phyloP scores from a whole-genome alignment of 2,329 filamentous ascomycete species.

The Xylariaceae sp. region DNA sequence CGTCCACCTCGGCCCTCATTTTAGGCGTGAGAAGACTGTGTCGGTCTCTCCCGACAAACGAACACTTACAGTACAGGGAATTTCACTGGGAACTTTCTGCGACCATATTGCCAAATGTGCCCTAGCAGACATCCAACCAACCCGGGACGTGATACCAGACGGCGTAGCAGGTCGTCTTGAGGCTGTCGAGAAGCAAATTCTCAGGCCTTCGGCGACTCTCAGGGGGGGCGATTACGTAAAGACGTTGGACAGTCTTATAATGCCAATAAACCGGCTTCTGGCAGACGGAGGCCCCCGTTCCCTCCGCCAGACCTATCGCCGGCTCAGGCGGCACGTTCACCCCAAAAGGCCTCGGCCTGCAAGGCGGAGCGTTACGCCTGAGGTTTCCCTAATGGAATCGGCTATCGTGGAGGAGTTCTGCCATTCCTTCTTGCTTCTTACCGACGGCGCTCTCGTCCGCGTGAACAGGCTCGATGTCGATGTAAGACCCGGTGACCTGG shows the following conservation, averaged over 20 bases:
- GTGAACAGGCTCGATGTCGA: neutral
- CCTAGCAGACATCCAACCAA: neutral
- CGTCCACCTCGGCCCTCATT: neutral
- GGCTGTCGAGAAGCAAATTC: constrained; percentile 8
- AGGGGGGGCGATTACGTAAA: constrained; percentile 7
- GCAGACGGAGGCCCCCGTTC: neutral
- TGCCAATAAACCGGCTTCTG: neutral
- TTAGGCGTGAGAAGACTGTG: neutral
- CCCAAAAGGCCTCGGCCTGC: neutral
- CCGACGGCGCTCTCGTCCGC: constrained; percentile 20
- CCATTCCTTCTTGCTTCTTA: constrained; percentile 8
- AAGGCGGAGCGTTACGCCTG: constrained; percentile 1
- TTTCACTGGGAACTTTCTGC: constrained; percentile 4
- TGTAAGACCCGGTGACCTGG: constrained; percentile 11
- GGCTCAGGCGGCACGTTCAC: neutral
- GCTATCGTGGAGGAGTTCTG: constrained; percentile 10
- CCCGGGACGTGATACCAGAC: neutral
- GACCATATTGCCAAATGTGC: neutral
- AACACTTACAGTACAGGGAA: constrained; percentile 15
- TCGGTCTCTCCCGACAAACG: constrained; percentile 17
- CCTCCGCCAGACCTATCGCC: constrained; percentile 5
- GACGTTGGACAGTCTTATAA: neutral
- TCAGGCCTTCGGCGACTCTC: constrained; percentile 6
- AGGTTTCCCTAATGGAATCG: too few species aligned
- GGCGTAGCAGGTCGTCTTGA: neutral